These are phyloP conservation scores for Candida caryicola DNA, from an alignment of 805 yeast species.

Conservation along the genomic window DNA sequence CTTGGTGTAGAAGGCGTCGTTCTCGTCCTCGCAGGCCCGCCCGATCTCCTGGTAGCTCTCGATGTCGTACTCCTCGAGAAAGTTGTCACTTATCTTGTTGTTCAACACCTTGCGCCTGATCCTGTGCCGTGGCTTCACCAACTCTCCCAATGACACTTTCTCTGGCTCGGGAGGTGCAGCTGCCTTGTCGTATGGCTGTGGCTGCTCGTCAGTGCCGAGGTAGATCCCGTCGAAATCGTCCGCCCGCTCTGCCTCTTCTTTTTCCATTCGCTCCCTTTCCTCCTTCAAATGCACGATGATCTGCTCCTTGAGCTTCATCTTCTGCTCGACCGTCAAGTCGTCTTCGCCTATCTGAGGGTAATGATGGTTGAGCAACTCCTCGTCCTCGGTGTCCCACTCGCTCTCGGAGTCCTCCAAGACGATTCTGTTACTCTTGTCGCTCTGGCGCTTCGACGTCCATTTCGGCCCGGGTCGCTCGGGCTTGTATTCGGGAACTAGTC, in stretches of 20 bases:
- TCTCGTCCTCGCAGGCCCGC: conserved; percentile 25
- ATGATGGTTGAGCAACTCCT: conserved; percentile 37
- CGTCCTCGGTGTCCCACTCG: conserved; percentile 43
- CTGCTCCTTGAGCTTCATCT: conserved; percentile 34
- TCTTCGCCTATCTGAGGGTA: conserved; percentile 38
- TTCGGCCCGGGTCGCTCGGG: conserved; percentile 21
- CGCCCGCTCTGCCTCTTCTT: conserved; percentile 10
- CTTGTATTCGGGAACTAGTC: conserved; percentile 15
- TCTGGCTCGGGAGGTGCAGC: neutral
- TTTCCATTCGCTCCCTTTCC: conserved; percentile 13
- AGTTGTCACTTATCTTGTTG: conserved; percentile 28
- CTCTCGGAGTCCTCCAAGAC: conserved; percentile 29
- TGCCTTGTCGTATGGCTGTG: neutral
- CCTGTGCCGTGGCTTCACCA: conserved; percentile 5
- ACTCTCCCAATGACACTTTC: conserved; percentile 1
- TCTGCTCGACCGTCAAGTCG: conserved; percentile 33
- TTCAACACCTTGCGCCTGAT: conserved; percentile 29
- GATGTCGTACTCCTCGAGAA: conserved; percentile 40
- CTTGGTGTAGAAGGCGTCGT: conserved; percentile 18
- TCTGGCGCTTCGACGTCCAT: conserved; percentile 33
- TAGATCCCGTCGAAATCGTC: conserved; percentile 36
- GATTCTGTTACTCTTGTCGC: conserved; percentile 9
- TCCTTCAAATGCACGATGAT: conserved; percentile 26
- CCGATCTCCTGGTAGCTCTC: conserved; percentile 28
- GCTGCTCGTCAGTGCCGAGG: conserved; percentile 25